A percentile compares a stretch with the other conserved stretches of the same genome.
Evolutionary conservation across 1,284 basidiomycete species (phyloP).

Genomic region (Ustilago vetiveriae): DNA sequence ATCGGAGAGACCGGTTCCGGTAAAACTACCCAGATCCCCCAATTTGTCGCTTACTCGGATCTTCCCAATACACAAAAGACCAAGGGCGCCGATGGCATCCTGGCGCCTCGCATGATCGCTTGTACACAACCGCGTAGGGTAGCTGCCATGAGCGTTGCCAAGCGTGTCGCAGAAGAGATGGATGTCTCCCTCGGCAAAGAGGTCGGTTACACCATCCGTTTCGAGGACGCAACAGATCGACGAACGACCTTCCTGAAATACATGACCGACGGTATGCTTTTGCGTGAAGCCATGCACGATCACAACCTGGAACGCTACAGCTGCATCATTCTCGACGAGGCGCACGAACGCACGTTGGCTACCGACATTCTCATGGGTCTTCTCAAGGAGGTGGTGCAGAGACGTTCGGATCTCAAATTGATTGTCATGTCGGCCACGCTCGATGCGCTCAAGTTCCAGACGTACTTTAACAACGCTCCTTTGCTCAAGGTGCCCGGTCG

Average conservation of each 20-base stretch:
- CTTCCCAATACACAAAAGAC: constrained; percentile 75
- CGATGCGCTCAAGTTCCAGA: constrained; percentile 95
- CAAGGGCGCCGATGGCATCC: constrained; percentile 53
- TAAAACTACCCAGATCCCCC: constrained; percentile 99
- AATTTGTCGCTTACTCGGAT: constrained; percentile 93
- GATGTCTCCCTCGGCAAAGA: constrained; percentile 91
- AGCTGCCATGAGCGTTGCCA: constrained; percentile 96
- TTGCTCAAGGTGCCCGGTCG: constrained; percentile 95
- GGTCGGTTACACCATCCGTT: constrained; percentile 98
- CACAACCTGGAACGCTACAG: constrained; percentile 87
- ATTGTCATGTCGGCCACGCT: constrained; percentile 99
- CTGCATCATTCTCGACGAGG: constrained; percentile 97
- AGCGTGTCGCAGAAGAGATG: constrained; percentile 98
- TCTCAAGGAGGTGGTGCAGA: constrained; percentile 78
- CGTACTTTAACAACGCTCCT: constrained; percentile 90
- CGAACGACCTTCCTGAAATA: constrained; percentile 70
- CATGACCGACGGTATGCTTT: constrained; percentile 97
- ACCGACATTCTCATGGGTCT: constrained; percentile 99
- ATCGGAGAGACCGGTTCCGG: constrained; percentile 98
- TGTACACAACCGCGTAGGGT: constrained; percentile 98
- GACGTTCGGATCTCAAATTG: constrained; percentile 89
- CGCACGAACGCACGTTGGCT: constrained; percentile 95
- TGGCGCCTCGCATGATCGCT: constrained; percentile 87
- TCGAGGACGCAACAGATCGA: constrained; percentile 88
- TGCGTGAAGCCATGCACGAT: constrained; percentile 97